Percentiles rank a stretch among this genome's conserved stretches.
Evolutionary conservation across 148 eudicot genomes (phyloP).

Genomic region (Hydrangea macrophylla): DNA sequence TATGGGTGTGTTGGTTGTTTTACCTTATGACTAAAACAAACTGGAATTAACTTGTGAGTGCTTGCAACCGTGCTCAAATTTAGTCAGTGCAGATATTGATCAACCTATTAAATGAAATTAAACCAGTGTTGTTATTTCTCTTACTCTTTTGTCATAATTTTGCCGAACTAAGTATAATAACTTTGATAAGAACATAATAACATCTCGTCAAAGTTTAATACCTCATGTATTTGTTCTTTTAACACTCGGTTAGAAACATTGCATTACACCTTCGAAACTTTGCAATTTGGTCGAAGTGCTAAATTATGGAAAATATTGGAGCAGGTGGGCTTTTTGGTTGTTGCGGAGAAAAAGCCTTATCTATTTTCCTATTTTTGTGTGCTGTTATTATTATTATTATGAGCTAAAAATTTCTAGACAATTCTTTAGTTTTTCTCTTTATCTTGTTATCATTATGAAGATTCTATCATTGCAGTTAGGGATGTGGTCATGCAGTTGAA

Average conservation of each 20-base stretch:
- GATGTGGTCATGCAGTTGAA: slow-evolving; percentile 59
- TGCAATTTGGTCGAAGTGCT: not conserved
- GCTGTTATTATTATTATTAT: not conserved
- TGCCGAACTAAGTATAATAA: not conserved
- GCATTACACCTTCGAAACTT: not conserved
- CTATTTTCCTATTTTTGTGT: not conserved
- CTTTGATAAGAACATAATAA: too few species aligned
- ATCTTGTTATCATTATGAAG: not conserved
- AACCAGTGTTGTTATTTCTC: too few species aligned
- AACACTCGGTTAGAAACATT: too few species aligned
- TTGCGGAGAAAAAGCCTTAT: not conserved
- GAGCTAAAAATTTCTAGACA: not conserved
- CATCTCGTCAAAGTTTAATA: not conserved
- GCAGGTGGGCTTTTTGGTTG: not conserved
- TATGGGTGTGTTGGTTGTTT: too few species aligned
- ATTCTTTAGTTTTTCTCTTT: not conserved
- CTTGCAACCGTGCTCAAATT: too few species aligned
- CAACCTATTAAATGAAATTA: too few species aligned
- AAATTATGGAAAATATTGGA: not conserved
- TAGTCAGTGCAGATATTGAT: too few species aligned
- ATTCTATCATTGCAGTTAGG: slow-evolving; percentile 46
- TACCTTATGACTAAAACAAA: too few species aligned
- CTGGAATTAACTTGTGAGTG: too few species aligned
- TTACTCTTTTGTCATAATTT: not conserved
- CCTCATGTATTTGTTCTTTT: too few species aligned